Evolutionary conservation across 805 yeast genomes (phyloP), one percentile per base, ranked within the genome.

Genomic region (Osmozyma mogii): DNA sequence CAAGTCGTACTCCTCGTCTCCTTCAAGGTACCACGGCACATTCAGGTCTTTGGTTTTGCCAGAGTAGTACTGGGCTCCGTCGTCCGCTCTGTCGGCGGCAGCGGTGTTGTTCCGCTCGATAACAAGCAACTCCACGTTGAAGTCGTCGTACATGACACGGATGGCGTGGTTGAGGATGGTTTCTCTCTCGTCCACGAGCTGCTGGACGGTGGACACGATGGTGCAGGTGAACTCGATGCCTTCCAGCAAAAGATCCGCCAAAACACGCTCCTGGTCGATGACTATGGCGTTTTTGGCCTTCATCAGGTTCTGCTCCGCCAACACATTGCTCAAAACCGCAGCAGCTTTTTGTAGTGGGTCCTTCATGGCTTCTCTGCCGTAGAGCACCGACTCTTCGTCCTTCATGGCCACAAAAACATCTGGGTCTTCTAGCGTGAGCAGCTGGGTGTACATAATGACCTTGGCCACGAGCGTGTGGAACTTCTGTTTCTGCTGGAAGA

Each of bases 81-180:
- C 63, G 18, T 66, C 69, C 21, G 57, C 49, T 29, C 58, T 59
- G 9, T 54, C 53, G 4, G 58, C 50, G 6, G 52, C 47, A 15
- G 56, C 43, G 1, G 69, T 63, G 36, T 64, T 61, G 36, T 58
- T 61, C 36, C 71, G 57, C 36, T 63, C 70, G 12, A 55, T 74
- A 17, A 69, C 60, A 31, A 77, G 56, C 23, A 77, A 49, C 30
- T 76, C 78, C 20, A 73, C 68, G 35, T 77, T 72, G 43, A 79
- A 70, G 44, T 78, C 82, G 36, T 77, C 76, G 41, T 79, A 79
- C 85, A 83, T 77, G 32, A 80, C 75, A 43, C 92, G 65, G 0
- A 89, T 78, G 10, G 84, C 80, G 46, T 80, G 80, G 43, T 77
- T 82, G 27, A 80, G 50, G 15, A 82, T 67, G 4, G 76, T 70